These are phyloP conservation scores for Entonaema liquescens DNA, from an alignment of 495 filamentous ascomycete species.

Conservation along the genomic window DNA sequence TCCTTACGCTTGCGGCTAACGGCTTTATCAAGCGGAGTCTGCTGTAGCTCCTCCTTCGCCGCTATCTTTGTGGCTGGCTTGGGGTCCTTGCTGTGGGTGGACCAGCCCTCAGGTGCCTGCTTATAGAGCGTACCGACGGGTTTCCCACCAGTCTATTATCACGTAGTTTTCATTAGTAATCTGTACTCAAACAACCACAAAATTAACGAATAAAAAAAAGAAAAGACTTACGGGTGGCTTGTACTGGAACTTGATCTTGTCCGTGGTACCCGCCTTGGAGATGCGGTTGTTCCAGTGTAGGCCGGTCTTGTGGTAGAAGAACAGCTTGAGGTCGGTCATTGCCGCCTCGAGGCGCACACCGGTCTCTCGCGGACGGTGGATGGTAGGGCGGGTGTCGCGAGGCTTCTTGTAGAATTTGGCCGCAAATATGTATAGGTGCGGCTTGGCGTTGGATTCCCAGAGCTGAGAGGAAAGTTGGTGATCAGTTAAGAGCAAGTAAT, in stretches of 20 bases:
- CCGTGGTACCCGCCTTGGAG: conserved; percentile 16
- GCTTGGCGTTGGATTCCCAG: conserved; percentile 57
- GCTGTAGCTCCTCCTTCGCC: background rate
- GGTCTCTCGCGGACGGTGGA: conserved; percentile 39
- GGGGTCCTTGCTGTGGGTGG: too few species aligned
- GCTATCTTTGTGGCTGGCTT: too few species aligned
- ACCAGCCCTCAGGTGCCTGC: too few species aligned
- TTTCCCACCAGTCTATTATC: conserved; percentile 45
- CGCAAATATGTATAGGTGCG: conserved; percentile 52
- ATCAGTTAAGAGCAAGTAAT: background rate
- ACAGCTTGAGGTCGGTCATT: conserved; percentile 58
- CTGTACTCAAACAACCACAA: background rate
- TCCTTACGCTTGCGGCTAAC: conserved; percentile 1
- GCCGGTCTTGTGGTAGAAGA: conserved; percentile 65
- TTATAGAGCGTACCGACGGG: conserved; percentile 35
- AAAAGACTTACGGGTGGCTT: conserved; percentile 49
- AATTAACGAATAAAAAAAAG: too few species aligned
- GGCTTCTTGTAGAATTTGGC: conserved; percentile 49
- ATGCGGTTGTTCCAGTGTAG: conserved; percentile 64
- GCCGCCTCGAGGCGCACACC: conserved; percentile 46
- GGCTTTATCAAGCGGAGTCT: conserved; percentile 28
- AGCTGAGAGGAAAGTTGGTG: conserved; percentile 44
- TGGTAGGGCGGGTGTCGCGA: conserved; percentile 36
- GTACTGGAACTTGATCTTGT: conserved; percentile 43
- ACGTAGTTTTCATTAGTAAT: background rate